phyloP scores from a whole-genome alignment of 208 protist genomes.

The Giardia duodenalis region DNA sequence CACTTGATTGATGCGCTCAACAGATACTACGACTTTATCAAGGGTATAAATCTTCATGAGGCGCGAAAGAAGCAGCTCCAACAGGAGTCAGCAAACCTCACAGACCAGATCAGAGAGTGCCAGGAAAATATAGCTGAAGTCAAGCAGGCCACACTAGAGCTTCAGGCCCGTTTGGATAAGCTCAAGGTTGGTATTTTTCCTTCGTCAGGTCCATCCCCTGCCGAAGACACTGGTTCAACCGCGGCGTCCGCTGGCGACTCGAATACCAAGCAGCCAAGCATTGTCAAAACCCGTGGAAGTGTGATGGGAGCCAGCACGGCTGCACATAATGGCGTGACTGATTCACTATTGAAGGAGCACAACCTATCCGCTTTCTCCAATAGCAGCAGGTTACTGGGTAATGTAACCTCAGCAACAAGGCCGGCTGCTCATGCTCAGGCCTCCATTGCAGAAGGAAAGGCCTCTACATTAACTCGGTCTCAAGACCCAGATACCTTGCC shows the following conservation, averaged over 20 bases:
- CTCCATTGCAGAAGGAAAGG: too few species aligned
- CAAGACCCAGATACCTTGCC: too few species aligned
- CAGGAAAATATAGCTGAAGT: background rate
- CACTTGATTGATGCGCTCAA: background rate
- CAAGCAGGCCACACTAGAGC: background rate
- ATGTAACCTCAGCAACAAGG: too few species aligned
- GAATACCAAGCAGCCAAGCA: background rate
- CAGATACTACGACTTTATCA: background rate
- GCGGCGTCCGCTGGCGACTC: background rate
- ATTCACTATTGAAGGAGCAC: too few species aligned
- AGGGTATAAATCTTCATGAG: background rate
- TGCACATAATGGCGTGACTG: too few species aligned
- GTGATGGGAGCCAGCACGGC: too few species aligned
- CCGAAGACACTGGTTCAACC: background rate
- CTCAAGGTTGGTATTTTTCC: background rate
- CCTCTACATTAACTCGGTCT: too few species aligned
- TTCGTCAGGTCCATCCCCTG: background rate
- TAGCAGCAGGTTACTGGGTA: background rate
- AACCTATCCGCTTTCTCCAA: background rate
- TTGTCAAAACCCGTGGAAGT: background rate
- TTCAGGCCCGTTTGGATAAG: background rate
- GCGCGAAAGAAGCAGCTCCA: background rate
- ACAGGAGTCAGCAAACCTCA: background rate
- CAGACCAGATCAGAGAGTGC: background rate
- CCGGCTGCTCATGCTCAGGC: too few species aligned